These are phyloP conservation scores for Collybia mongolica DNA, from an alignment of 768 basidiomycete species.

Conservation along the genomic window DNA sequence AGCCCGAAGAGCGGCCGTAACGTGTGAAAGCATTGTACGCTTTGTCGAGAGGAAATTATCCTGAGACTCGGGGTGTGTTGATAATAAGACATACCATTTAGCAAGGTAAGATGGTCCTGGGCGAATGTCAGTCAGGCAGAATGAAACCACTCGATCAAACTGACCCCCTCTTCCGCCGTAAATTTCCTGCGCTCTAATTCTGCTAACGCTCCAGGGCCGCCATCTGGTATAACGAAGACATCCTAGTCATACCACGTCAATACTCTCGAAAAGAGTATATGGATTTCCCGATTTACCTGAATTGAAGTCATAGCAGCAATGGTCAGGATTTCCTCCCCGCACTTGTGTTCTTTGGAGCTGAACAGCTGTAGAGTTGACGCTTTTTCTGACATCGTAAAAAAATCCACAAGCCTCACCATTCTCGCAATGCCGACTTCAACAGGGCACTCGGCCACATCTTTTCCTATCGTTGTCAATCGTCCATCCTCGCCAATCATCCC, in stretches of 20 bases:
- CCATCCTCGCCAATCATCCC: conserved; percentile 87
- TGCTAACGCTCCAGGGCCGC: conserved; percentile 79
- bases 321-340: conserved; percentile 93
- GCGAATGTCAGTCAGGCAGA: neutral
- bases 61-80: too few relatives aligned
- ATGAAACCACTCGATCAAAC: conserved; percentile 17
- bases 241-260: conserved; percentile 51
- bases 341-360: conserved; percentile 78
- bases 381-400: neutral
- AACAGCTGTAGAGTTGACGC: conserved; percentile 59
- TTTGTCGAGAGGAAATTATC: conserved; percentile 32
- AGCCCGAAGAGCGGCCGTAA: conserved; percentile 81
- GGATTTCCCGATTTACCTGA: conserved; percentile 48
- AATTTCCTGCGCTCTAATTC: conserved; percentile 95
- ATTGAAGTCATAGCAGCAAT: conserved; percentile 96
- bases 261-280: neutral
- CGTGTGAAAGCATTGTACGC: conserved; percentile 92
- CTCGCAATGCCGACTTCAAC: conserved; percentile 92
- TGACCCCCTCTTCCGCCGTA: conserved; percentile 95
- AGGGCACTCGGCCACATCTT: conserved; percentile 90
- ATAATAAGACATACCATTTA: conserved; percentile 65
- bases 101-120: conserved; percentile 90
- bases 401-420: conserved; percentile 57
- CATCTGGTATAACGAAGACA: conserved; percentile 86
- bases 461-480: conserved; percentile 72